phyloP scores from a whole-genome alignment of 2,329 filamentous ascomycete species.

The Alternaria consortialis region DNA sequence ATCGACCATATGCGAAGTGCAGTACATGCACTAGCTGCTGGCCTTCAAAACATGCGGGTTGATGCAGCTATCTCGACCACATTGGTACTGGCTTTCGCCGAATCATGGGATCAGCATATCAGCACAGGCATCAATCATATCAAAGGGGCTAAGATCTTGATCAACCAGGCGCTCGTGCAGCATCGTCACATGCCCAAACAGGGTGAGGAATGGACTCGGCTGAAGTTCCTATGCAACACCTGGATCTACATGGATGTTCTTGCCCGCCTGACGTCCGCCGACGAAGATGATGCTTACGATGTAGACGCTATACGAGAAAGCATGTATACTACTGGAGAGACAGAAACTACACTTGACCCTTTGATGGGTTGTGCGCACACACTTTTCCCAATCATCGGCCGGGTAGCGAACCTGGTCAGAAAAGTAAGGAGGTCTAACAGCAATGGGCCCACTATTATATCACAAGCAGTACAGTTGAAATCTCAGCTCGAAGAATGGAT shows the following conservation, averaged over 20 bases:
- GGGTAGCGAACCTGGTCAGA: slow-evolving; percentile 71
- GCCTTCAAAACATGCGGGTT: slow-evolving; percentile 69
- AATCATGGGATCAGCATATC: slow-evolving; percentile 76
- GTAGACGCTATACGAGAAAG: slow-evolving; percentile 55
- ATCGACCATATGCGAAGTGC: slow-evolving; percentile 75
- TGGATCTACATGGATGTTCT: slow-evolving; percentile 81
- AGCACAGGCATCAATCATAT: slow-evolving; percentile 75
- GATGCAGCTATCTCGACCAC: slow-evolving; percentile 76
- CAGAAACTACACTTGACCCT: slow-evolving; percentile 69
- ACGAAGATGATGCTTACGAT: slow-evolving; percentile 65
- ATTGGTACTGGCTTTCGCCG: slow-evolving; percentile 72
- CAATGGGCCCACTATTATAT: slow-evolving; percentile 70
- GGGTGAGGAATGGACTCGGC: slow-evolving; percentile 57
- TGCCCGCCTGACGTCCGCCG: slow-evolving; percentile 70
- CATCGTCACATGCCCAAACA: slow-evolving; percentile 53
- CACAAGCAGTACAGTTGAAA: slow-evolving; percentile 69
- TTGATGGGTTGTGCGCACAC: slow-evolving; percentile 74
- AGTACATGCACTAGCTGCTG: slow-evolving; percentile 66
- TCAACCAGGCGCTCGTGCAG: slow-evolving; percentile 66
- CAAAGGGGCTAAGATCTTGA: slow-evolving; percentile 70
- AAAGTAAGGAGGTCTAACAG: slow-evolving; percentile 64
- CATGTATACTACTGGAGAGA: slow-evolving; percentile 43
- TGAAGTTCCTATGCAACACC: slow-evolving; percentile 74
- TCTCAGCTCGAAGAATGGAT: slow-evolving; percentile 68
- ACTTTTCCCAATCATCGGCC: slow-evolving; percentile 73